Base-by-base conservation (phyloP, 2,329 filamentous ascomycete species). In the Ilyonectria mors-panacis region DNA sequence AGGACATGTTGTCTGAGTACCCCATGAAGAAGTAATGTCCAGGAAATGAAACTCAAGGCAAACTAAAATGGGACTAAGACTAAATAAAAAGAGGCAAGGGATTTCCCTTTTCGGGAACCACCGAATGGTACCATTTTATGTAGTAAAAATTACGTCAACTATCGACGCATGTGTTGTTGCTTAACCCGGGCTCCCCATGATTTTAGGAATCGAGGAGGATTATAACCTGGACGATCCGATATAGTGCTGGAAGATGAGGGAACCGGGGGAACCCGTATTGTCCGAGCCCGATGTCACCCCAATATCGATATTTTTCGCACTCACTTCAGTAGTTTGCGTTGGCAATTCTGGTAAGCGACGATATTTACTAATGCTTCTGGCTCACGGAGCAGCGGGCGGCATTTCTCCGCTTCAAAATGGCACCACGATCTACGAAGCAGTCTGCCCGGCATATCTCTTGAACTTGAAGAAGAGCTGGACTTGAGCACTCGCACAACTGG, bases 351-450 rank as follows among this genome's bases (percentile, higher is more conserved):
- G 13, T 15, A 26, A 23, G 28, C 30, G 57, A 39, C 47, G 21
- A 28, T 28, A 33, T n/a, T 51, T 59, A 59, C 6, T 39, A 59
- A 51, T 42, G 21, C 45, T 59, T 35, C 17, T n/a, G 30, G 8
- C 19, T 59, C 44, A 59, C 30, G 44, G 56, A 35, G 30, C 21
- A 50, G 44, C 21, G 21, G 28, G 37, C n/a, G 54, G 39, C 13
- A 45, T 35, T 35, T 21, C 8, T 30, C 48, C 9, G n/a, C 9
- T 26, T 30, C 4, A 19, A 19, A 19, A 28, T 51, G 26, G 48
- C 10, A 17, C 26, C 28, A 51, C 7, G 44, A 23, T 13, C 28
- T 6, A 47, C 30, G 56, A 47, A 42, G 56, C 3, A 26, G 42
- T 33, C 23, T 23, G 12, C 28, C 17, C 10, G 28, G n/a, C 12